phyloP scores from a whole-genome alignment of 2,329 filamentous ascomycete species.

The Monilinia laxa region DNA sequence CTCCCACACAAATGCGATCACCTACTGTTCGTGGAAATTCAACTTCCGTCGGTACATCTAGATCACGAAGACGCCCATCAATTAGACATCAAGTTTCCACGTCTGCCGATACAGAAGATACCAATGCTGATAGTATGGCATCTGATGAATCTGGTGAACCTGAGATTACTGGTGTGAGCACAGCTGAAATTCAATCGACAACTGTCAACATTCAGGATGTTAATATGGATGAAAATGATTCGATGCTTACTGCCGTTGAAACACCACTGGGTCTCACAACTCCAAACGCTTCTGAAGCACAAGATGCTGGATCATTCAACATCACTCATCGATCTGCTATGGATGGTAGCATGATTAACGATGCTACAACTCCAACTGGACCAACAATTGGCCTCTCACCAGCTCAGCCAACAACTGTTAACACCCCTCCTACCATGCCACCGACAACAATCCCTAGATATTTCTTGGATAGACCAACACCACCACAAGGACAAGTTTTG shows the following conservation, averaged over 20 bases:
- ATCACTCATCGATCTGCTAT: constrained; percentile 83
- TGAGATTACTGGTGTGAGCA: constrained; percentile 70
- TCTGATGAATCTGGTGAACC: constrained; percentile 76
- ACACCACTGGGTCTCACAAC: constrained; percentile 73
- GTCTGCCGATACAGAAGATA: constrained; percentile 84
- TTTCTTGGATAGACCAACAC: constrained; percentile 68
- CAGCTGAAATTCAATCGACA: constrained; percentile 74
- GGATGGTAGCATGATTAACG: constrained; percentile 80
- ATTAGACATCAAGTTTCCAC: constrained; percentile 86
- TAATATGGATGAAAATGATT: constrained; percentile 71
- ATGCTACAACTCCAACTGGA: constrained; percentile 64
- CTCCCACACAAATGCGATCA: constrained; percentile 61
- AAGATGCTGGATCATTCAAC: constrained; percentile 88
- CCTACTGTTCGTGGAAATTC: constrained; percentile 55
- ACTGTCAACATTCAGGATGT: constrained; percentile 84
- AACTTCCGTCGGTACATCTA: constrained; percentile 52
- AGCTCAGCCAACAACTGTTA: constrained; percentile 56
- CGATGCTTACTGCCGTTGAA: constrained; percentile 69
- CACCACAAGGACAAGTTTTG: constrained; percentile 68
- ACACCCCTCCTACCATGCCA: constrained; percentile 73
- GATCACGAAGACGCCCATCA: constrained; percentile 71
- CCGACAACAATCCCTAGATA: constrained; percentile 75
- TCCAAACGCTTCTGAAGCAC: constrained; percentile 75
- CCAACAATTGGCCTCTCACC: constrained; percentile 72
- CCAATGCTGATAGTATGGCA: constrained; percentile 76